Percentiles rank a stretch among this genome's conserved stretches.
phyloP scores from a whole-genome alignment of 208 protist species.

The Leishmania martiniquensis region DNA sequence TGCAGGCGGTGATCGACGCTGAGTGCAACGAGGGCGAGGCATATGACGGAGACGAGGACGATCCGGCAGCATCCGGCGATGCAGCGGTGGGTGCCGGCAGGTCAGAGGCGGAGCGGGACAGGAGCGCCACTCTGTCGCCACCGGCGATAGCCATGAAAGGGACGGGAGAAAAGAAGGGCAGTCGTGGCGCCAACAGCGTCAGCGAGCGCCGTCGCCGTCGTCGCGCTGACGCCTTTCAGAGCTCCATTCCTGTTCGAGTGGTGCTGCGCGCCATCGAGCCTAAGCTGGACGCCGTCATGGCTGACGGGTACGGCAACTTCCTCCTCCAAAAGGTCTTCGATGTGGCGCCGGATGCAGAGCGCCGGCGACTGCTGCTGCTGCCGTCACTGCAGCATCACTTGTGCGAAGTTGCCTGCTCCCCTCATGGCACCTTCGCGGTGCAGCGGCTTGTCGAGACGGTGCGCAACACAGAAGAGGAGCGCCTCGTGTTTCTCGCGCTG shows the following conservation, averaged over 20 bases:
- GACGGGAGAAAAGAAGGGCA: background rate
- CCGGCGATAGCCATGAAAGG: background rate
- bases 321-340: slow-evolving; percentile 95
- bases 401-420: slow-evolving; percentile 54
- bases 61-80: background rate
- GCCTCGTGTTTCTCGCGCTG: slow-evolving; percentile 53
- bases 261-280: slow-evolving; percentile 54
- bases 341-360: slow-evolving; percentile 48
- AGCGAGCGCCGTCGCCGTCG: slow-evolving; percentile 16
- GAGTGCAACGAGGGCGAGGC: slow-evolving; percentile 29
- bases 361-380: slow-evolving; percentile 53
- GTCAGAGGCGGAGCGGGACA: background rate
- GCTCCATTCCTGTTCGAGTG: slow-evolving; percentile 44
- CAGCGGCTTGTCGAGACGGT: slow-evolving; percentile 96
- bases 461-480: slow-evolving; percentile 70
- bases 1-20: slow-evolving; percentile 66
- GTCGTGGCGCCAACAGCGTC: background rate
- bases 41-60: background rate
- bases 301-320: slow-evolving; percentile 97
- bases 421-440: slow-evolving; percentile 96
- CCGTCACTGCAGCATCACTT: slow-evolving; percentile 55
- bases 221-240: slow-evolving; percentile 24
- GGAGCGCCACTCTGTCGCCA: background rate
- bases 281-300: slow-evolving; percentile 89
- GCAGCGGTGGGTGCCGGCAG: background rate